Evolutionary conservation across 2,329 filamentous ascomycete species (phyloP).

Genomic region (Aspergillus arachidicola): DNA sequence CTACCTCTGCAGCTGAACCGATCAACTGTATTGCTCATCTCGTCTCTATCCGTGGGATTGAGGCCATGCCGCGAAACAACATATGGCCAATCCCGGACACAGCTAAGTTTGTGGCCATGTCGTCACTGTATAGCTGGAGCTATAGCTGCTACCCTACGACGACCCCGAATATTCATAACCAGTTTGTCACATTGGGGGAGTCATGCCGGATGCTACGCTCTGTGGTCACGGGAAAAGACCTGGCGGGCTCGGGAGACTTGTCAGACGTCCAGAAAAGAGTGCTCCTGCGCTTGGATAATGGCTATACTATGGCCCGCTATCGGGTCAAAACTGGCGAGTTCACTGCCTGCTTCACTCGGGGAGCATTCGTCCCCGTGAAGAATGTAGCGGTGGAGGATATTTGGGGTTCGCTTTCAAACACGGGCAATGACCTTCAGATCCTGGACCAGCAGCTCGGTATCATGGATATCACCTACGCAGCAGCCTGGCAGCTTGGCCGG

Average conservation of each 20-base stretch:
- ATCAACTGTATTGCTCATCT: constrained; percentile 40
- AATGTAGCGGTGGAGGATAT: constrained; percentile 11
- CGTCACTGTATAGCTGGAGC: constrained; percentile 46
- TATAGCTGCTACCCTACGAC: constrained; percentile 42
- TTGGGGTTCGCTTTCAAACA: constrained; percentile 31
- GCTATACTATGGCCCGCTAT: constrained; percentile 44
- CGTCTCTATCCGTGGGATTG: constrained; percentile 41
- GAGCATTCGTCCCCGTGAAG: constrained; percentile 40
- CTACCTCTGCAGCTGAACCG: constrained; percentile 27
- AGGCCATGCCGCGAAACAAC: constrained; percentile 22
- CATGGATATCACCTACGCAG: constrained; percentile 50
- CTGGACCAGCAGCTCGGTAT: constrained; percentile 42
- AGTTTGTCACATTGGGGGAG: background rate
- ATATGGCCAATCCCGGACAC: constrained; percentile 13
- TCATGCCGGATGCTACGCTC: background rate
- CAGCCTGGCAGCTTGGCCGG: constrained; percentile 49
- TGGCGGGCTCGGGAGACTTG: background rate
- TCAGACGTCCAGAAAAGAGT: background rate
- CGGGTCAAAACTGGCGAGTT: constrained; percentile 45
- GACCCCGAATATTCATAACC: background rate
- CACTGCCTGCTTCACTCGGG: constrained; percentile 41
- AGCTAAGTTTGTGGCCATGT: constrained; percentile 33
- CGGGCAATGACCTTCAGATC: constrained; percentile 42
- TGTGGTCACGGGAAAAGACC: too few relatives aligned
- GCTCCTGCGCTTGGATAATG: constrained; percentile 34